Base-by-base conservation (phyloP, 371 early-diverging fungal species). In the Rhizopus microsporus region DNA sequence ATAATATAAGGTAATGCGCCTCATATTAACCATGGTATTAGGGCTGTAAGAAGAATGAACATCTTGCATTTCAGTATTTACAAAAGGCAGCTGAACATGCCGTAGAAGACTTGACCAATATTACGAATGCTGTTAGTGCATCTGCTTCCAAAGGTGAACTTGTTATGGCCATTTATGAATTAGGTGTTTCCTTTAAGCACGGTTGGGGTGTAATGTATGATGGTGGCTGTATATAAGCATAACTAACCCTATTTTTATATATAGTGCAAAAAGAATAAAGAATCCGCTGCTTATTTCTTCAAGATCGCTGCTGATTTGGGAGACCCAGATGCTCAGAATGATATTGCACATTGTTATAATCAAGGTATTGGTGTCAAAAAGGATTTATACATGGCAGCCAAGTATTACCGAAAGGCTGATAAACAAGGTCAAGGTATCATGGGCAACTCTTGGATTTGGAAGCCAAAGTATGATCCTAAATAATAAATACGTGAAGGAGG, bases 241-340 rank as follows among this genome's bases (percentile, higher is more conserved):
- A 39, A 7, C 13, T 35, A 17, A 13, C 17, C 29, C 8, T 15
- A 23, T 29, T 15, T 3, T 43, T 31, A n/a, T 52, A 37, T 35
- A 9, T 34, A 66, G 66, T 69, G 69, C 34, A 66, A 82, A 31
- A 92, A 88, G 63, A 84, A 87, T 67, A 91, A 91, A 65, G 83
- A 86, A 57, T 89, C 90, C 5, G 95, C 95, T 0, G 87, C 87
- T 7, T 92, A 94, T 58, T 97, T 93, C 60, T 91, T 93, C 68
- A 88, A 90, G 56, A 88, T 95, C 33, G 93, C 96, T 2, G 91
- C 93, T 4, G 85, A 93, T 53, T 74, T 92, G 57, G 93, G 91
- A 17, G 93, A 95, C 58, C 79, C 88, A 4, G 92, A 91, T 68
- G 89, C 93, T 5, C 91, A 91, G 67, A 84, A 89, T 23, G 94